phyloP scores from a whole-genome alignment of 2,329 filamentous ascomycete genomes.

The Biscogniauxia sp. region DNA sequence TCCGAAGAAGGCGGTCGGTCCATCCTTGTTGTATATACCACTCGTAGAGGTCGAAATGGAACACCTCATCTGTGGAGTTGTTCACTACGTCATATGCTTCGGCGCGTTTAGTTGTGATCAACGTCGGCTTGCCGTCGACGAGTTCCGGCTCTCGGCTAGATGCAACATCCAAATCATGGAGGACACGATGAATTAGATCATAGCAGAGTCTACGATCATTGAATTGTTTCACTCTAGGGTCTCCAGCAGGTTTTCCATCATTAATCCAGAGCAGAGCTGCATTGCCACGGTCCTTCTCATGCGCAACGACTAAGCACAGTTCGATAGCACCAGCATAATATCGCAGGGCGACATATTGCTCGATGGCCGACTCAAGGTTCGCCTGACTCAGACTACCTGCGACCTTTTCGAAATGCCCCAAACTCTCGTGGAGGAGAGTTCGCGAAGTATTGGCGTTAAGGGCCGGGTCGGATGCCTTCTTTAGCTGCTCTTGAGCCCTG shows the following conservation, averaged over 20 bases:
- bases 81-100: conserved; percentile 93
- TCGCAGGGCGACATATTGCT: conserved; percentile 75
- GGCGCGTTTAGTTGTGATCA: conserved; percentile 72
- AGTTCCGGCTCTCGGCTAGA: conserved; percentile 67
- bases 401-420: conserved; percentile 85
- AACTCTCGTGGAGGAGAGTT: conserved; percentile 80
- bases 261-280: conserved; percentile 82
- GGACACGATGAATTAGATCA: conserved; percentile 78
- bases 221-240: conserved; percentile 67
- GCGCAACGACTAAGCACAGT: conserved; percentile 78
- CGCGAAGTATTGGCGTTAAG: conserved; percentile 73
- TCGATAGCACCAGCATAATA: conserved; percentile 95
- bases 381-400: conserved; percentile 77
- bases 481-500: conserved; percentile 94
- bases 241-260: conserved; percentile 71
- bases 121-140: conserved; percentile 74
- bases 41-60: conserved; percentile 94
- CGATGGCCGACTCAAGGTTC: conserved; percentile 74
- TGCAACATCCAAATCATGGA: conserved; percentile 72
- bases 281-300: conserved; percentile 83
- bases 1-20: conserved; percentile 80
- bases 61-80: conserved; percentile 84
- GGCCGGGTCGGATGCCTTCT: conserved; percentile 78
- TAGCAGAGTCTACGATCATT: conserved; percentile 77
- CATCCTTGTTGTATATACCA: conserved; percentile 90